phyloP scores from a whole-genome alignment of 768 basidiomycete genomes.

The Coprinopsis marcescibilis region DNA sequence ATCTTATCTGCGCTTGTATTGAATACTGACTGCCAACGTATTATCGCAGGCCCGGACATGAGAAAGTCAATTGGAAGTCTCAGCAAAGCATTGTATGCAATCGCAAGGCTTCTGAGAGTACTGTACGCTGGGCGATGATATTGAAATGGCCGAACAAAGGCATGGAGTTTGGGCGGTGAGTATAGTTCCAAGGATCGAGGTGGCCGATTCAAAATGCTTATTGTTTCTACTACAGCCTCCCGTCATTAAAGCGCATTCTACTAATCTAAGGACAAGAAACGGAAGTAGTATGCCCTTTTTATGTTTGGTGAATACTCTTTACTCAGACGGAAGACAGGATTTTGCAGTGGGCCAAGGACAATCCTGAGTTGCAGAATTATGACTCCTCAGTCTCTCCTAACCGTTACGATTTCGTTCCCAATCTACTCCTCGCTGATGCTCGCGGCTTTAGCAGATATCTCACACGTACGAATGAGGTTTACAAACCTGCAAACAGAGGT shows the following conservation, averaged over 20 bases:
- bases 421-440: too few relatives aligned
- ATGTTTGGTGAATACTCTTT: background rate
- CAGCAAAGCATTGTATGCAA: constrained; percentile 41
- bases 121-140: constrained; percentile 46
- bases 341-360: background rate
- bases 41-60: constrained; percentile 40
- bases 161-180: constrained; percentile 41
- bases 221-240: constrained; percentile 34
- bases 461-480: too few relatives aligned
- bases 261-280: constrained; percentile 34
- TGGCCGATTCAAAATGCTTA: background rate
- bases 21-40: background rate
- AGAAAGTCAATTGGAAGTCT: constrained; percentile 31
- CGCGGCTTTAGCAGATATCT: too few relatives aligned
- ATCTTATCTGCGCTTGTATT: background rate
- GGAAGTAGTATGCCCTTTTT: constrained; percentile 30
- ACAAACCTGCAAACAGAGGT: too few relatives aligned
- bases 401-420: too few relatives aligned
- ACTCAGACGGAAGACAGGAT: too few relatives aligned
- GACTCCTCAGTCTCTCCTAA: too few relatives aligned
- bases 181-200: constrained; percentile 12
- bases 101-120: constrained; percentile 34
- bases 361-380: background rate
- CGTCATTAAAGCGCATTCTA: constrained; percentile 45
- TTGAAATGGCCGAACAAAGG: constrained; percentile 42